These are phyloP conservation scores for Ogataea populi-albae DNA, from an alignment of 805 yeast genomes.

Conservation along the genomic window DNA sequence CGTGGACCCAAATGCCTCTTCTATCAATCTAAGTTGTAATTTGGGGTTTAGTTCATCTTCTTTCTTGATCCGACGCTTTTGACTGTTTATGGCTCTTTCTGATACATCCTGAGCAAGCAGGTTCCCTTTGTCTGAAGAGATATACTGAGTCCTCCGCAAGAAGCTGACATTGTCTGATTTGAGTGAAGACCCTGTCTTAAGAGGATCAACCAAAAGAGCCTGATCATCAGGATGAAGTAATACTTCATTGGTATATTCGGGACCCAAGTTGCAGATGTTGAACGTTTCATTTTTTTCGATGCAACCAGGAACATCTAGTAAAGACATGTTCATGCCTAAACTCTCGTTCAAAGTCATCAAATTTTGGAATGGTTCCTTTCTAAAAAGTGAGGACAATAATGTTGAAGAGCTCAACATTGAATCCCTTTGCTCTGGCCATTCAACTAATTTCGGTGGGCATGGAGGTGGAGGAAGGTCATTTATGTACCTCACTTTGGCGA, in stretches of 20 bases:
- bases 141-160: slow-evolving; percentile 91
- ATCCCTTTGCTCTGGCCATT: slow-evolving; percentile 37
- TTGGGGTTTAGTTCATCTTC: slow-evolving; percentile 52
- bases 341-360: slow-evolving; percentile 57
- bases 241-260: slow-evolving; percentile 23
- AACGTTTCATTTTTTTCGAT: slow-evolving; percentile 46
- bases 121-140: slow-evolving; percentile 55
- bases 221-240: slow-evolving; percentile 76
- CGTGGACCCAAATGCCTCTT: slow-evolving; percentile 64
- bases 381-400: slow-evolving; percentile 66
- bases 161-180: slow-evolving; percentile 43
- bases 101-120: slow-evolving; percentile 22
- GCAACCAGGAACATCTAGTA: slow-evolving; percentile 62
- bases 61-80: slow-evolving; percentile 26
- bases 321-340: slow-evolving; percentile 74
- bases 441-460: slow-evolving; percentile 80
- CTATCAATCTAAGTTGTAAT: slow-evolving; percentile 65
- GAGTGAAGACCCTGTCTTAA: slow-evolving; percentile 45
- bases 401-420: slow-evolving; percentile 46
- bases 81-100: slow-evolving; percentile 15
- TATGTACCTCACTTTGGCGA: slow-evolving; percentile 77
- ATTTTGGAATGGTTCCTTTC: slow-evolving; percentile 68
- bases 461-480: slow-evolving; percentile 93
- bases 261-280: slow-evolving; percentile 30
- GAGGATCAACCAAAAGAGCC: slow-evolving; percentile 76